These are phyloP conservation scores for Nitzschia putrida DNA, from an alignment of 108 stramenopile genomes.

Conservation along the genomic window DNA sequence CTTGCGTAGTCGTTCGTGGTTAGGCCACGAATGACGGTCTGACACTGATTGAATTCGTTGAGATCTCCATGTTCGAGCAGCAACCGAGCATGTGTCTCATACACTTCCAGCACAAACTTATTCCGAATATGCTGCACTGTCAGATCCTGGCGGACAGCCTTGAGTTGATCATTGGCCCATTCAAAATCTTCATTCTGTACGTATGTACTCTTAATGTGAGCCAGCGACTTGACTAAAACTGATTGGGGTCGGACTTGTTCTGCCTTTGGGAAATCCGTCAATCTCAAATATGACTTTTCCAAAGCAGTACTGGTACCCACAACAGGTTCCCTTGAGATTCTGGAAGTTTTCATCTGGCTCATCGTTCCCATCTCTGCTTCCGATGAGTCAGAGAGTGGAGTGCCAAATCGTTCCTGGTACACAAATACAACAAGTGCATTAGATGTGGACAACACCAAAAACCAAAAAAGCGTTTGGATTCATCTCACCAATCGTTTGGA, in stretches of 20 bases:
- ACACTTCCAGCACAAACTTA: constrained; percentile 60
- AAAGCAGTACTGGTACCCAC: constrained; percentile 47
- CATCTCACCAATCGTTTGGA: constrained; percentile 36
- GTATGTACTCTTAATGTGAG: constrained; percentile 67
- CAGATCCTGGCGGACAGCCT: constrained; percentile 84
- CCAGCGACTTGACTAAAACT: constrained; percentile 57
- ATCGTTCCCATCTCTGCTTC: neutral
- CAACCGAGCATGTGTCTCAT: constrained; percentile 84
- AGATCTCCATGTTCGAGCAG: constrained; percentile 80
- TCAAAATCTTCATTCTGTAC: constrained; percentile 76
- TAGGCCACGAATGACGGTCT: constrained; percentile 66
- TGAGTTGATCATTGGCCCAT: constrained; percentile 85
- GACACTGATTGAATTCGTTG: constrained; percentile 87
- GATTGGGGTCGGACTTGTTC: constrained; percentile 67
- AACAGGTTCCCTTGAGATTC: constrained; percentile 13
- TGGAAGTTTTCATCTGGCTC: neutral
- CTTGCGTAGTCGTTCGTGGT: constrained; percentile 11
- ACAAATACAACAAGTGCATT: neutral
- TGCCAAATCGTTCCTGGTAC: constrained; percentile 26
- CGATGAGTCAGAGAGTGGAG: too few relatives aligned
- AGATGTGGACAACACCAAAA: neutral
- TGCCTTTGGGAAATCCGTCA: constrained; percentile 69
- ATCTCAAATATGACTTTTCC: constrained; percentile 83
- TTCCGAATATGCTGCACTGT: constrained; percentile 78
- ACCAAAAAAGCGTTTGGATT: neutral